Evolutionary conservation across 2,329 filamentous ascomycete species (phyloP).

Genomic region (Coniella lustricola): DNA sequence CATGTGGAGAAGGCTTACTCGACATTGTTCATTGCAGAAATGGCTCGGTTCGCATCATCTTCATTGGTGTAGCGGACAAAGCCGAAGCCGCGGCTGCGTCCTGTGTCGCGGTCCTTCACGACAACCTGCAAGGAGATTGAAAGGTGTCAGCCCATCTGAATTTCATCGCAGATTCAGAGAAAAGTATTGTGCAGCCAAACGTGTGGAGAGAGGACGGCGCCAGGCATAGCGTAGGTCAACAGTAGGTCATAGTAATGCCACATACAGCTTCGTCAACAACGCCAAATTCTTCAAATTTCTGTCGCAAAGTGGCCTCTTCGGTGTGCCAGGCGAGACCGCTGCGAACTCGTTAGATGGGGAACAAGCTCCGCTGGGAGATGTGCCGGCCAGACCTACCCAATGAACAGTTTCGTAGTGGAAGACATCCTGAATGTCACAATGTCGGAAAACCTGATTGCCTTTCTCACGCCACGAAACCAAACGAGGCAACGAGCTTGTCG

Average conservation of each 20-base stretch:
- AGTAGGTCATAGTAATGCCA: slow-evolving; percentile 24
- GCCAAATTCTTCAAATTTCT: slow-evolving; percentile 91
- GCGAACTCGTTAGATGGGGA: slow-evolving; percentile 17
- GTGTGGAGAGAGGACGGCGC: not conserved
- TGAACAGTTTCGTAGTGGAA: slow-evolving; percentile 73
- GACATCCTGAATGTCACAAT: slow-evolving; percentile 48
- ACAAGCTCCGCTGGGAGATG: not conserved
- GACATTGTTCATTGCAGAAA: slow-evolving; percentile 74
- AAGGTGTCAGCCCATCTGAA: not conserved
- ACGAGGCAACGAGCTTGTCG: not conserved
- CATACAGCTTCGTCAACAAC: slow-evolving; percentile 90
- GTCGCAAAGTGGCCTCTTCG: slow-evolving; percentile 75
- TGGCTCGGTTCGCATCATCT: slow-evolving; percentile 68
- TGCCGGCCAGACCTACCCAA: slow-evolving; percentile 59
- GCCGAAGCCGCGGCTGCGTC: slow-evolving; percentile 92
- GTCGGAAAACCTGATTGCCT: slow-evolving; percentile 3
- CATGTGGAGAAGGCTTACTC: slow-evolving; percentile 56
- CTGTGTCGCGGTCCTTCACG: slow-evolving; percentile 94
- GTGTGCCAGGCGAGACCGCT: slow-evolving; percentile 99
- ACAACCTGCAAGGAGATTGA: slow-evolving; percentile 60
- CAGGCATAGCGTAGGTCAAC: not conserved
- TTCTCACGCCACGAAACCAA: not conserved
- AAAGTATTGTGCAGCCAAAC: not conserved
- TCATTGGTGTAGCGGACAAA: slow-evolving; percentile 86
- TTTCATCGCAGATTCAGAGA: not conserved